These are phyloP conservation scores for Neofusicoccum kwambonambiense DNA, from an alignment of 2,329 filamentous ascomycete genomes.

Conservation along the genomic window DNA sequence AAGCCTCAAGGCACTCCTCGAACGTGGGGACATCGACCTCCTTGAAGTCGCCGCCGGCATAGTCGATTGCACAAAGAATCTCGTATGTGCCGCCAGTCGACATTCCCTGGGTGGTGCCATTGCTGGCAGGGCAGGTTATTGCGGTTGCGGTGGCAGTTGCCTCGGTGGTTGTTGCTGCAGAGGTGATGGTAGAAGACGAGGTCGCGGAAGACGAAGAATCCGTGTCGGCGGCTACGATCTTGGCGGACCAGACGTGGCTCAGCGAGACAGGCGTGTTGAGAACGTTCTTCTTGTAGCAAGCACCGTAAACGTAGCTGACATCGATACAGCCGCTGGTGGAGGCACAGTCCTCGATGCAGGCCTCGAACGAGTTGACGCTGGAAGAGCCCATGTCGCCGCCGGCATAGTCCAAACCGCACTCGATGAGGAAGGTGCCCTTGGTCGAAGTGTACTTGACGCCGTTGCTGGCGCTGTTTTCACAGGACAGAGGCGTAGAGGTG, in stretches of 20 bases:
- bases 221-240: not conserved
- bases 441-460: constrained; percentile 19
- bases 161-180: not conserved
- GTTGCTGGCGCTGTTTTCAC: constrained; percentile 15
- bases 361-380: not conserved
- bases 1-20: constrained; percentile 3
- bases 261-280: not conserved
- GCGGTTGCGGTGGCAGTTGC: not conserved
- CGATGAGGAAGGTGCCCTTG: constrained; percentile 21
- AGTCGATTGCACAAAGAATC: not conserved
- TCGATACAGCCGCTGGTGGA: constrained; percentile 16
- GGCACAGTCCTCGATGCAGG: constrained; percentile 11
- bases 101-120: not conserved
- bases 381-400: constrained; percentile 15
- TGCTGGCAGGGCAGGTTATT: not conserved
- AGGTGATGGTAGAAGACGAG: not conserved
- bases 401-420: constrained; percentile 11
- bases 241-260: constrained; percentile 13
- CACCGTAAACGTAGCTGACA: constrained; percentile 7
- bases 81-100: not conserved
- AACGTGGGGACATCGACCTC: not conserved
- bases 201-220: not conserved
- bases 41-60: constrained; percentile 6
- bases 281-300: constrained; percentile 18
- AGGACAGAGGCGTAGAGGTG: not conserved